Evolutionary conservation across 169 alveolate genomes (phyloP).

Genomic region (Nephromyces sp.): DNA sequence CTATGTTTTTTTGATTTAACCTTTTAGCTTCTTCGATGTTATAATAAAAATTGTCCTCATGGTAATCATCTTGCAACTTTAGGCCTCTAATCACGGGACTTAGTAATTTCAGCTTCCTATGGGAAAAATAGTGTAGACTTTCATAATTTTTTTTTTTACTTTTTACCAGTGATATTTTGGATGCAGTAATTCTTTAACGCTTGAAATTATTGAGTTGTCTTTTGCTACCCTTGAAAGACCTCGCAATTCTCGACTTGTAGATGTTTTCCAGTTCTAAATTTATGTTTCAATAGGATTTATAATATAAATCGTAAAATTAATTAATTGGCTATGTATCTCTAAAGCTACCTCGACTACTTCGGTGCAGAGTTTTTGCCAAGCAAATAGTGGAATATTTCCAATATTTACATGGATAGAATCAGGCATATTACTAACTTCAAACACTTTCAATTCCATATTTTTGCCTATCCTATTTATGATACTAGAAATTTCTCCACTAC

Average conservation of each 20-base stretch:
- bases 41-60: no score
- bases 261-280: constrained; percentile 43
- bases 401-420: constrained; percentile 48
- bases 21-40: no score
- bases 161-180: constrained; percentile 54
- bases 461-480: constrained; percentile 33
- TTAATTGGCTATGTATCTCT: neutral
- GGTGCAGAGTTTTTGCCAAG: constrained; percentile 55
- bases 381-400: constrained; percentile 54
- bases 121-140: no score
- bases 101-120: no score
- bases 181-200: constrained; percentile 51
- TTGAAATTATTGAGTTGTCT: constrained; percentile 50
- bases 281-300: neutral
- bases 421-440: constrained; percentile 56
- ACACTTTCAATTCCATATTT: constrained; percentile 25
- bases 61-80: no score
- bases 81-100: no score
- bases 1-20: no score
- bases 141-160: no score
- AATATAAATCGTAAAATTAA: neutral
- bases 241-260: constrained; percentile 46
- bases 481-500: constrained; percentile 44
- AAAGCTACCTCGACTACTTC: constrained; percentile 45
- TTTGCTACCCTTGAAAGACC: constrained; percentile 52